Base-by-base conservation (phyloP, 2,329 filamentous ascomycete species). In the Periconia sp. region DNA sequence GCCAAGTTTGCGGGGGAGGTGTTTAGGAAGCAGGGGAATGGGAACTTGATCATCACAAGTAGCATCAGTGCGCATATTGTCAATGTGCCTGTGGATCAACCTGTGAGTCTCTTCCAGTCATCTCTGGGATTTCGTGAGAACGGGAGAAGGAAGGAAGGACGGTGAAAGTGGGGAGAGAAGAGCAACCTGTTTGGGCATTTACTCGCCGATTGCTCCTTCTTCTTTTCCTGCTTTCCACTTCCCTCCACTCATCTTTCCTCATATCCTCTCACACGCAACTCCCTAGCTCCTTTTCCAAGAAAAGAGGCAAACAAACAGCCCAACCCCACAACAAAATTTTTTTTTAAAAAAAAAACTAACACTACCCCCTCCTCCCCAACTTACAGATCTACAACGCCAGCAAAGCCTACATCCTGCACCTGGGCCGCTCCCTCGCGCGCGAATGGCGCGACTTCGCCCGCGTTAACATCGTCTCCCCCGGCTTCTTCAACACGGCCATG, bases 61-160 rank as follows among this genome's bases (percentile, higher is more conserved):
- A 81, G 77, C 50, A 88, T 93, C 85, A 89, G 85, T 35, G 89
- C 88, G 53, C 84, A 85, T 72, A 85, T 92, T 59, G 89, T 92
- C 79, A 92, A 93, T 81, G 91, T 88, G 74, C 90, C 85, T 3
- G 82, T 87, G 61, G 84, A 87, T 67, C 85, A 88, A 50, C 62
- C 65, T 1, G 78, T 61, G 50, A 14, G 14, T 35, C 10, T 19
- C 40, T 9, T 13, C 8, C 45, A 20, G 2, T 14, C 11, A 40
- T 40, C 33, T 11, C 23, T 8, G 8, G n/a, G n/a, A n/a, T n/a
- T n/a, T n/a, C n/a, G n/a, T n/a, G n/a, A n/a, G n/a, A n/a, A n/a
- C n/a, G n/a, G n/a, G n/a, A n/a, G n/a, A n/a, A n/a, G n/a, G n/a
- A n/a, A n/a, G n/a, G n/a, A n/a, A 27, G 23, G 23, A 27, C 23